phyloP scores from a whole-genome alignment of 805 yeast species.

The Vanderwaltozyma polyspora region DNA sequence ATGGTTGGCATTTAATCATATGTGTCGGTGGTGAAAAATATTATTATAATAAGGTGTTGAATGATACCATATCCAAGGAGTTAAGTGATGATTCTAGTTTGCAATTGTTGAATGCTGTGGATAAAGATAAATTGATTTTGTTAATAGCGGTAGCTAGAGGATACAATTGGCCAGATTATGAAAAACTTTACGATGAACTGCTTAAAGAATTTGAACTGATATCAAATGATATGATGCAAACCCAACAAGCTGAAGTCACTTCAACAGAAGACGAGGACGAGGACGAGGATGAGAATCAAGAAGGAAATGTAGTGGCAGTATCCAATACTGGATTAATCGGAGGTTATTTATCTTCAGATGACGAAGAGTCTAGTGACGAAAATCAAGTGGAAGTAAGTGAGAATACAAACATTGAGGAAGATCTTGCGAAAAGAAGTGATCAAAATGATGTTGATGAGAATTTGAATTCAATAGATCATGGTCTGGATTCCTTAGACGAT shows the following conservation, averaged over 20 bases:
- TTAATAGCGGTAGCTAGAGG: constrained; percentile 20
- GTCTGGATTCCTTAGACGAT: background rate
- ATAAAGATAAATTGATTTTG: constrained; percentile 17
- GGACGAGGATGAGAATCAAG: background rate
- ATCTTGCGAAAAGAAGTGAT: no score
- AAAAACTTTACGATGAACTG: constrained; percentile 11
- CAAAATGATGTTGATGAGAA: background rate
- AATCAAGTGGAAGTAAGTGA: constrained; percentile 1
- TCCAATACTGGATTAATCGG: constrained; percentile 5
- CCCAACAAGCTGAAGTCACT: constrained; percentile 1
- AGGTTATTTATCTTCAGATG: constrained; percentile 16
- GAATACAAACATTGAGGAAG: background rate
- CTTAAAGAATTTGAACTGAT: constrained; percentile 8
- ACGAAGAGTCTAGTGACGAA: constrained; percentile 6
- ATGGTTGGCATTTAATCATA: constrained; percentile 35
- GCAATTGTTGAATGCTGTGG: constrained; percentile 19
- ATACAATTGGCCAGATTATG: constrained; percentile 4
- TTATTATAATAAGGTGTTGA: constrained; percentile 26
- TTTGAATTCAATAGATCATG: constrained; percentile 1
- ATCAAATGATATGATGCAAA: constrained; percentile 7
- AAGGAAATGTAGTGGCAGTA: background rate
- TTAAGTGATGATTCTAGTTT: constrained; percentile 26
- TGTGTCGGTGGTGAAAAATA: constrained; percentile 33
- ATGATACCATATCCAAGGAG: constrained; percentile 21
- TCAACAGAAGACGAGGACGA: constrained; percentile 4